Evolutionary conservation across 1,284 basidiomycete genomes (phyloP).

Genomic region (Ceratobasidium sp.): DNA sequence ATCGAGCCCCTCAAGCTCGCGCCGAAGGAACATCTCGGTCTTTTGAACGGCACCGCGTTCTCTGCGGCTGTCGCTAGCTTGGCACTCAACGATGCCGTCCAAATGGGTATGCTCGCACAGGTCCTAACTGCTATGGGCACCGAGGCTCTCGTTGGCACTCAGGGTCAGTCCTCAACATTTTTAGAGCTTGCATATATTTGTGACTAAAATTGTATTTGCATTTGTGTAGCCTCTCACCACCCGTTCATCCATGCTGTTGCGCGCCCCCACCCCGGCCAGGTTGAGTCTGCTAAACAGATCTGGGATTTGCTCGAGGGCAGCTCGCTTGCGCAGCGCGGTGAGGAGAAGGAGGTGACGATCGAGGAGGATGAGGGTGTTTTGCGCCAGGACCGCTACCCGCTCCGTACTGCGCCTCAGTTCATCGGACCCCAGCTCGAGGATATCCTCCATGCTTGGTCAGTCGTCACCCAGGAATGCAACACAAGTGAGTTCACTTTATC

Average conservation of each 20-base stretch:
- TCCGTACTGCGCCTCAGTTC: constrained; percentile 86
- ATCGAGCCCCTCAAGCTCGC: constrained; percentile 78
- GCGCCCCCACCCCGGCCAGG: constrained; percentile 89
- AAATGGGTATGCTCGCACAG: constrained; percentile 78
- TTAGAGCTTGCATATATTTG: neutral
- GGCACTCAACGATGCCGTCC: constrained; percentile 78
- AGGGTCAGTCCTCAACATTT: constrained; percentile 51
- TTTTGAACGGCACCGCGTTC: constrained; percentile 88
- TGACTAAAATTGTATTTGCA: constrained; percentile 5
- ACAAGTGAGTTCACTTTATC: constrained; percentile 71
- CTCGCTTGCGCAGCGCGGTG: constrained; percentile 70
- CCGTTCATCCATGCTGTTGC: constrained; percentile 84
- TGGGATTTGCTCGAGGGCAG: constrained; percentile 79
- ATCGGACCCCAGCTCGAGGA: constrained; percentile 90
- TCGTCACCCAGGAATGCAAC: constrained; percentile 84
- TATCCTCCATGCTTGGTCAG: constrained; percentile 72
- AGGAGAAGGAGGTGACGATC: constrained; percentile 73
- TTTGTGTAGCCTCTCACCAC: constrained; percentile 74
- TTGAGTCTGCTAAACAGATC: constrained; percentile 79
- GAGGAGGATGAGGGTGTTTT: constrained; percentile 78
- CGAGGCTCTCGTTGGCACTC: constrained; percentile 81
- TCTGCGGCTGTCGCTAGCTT: constrained; percentile 65
- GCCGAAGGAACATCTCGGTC: constrained; percentile 86
- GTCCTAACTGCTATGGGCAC: constrained; percentile 87
- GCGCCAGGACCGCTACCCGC: constrained; percentile 83